These are phyloP conservation scores for Crassisporium funariophilum DNA, from an alignment of 768 basidiomycete genomes.

Conservation along the genomic window DNA sequence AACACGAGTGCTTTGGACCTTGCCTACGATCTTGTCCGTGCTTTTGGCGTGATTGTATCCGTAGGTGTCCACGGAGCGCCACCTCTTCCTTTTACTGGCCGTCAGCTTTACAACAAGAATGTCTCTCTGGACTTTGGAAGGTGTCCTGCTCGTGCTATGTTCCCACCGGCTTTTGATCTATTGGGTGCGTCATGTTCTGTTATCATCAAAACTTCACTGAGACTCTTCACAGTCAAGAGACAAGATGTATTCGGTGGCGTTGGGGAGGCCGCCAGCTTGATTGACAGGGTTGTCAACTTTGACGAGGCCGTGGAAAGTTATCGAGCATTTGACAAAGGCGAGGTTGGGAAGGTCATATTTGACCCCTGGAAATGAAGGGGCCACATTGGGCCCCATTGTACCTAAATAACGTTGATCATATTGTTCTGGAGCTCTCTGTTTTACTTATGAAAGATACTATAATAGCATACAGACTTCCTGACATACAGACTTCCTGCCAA, in stretches of 20 bases:
- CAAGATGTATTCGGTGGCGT: constrained; percentile 78
- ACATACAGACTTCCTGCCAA: too few relatives aligned
- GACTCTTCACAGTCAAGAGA: constrained; percentile 46
- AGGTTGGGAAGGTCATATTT: constrained; percentile 76
- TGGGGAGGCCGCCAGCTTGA: constrained; percentile 59
- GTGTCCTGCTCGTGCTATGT: constrained; percentile 79
- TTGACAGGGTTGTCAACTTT: constrained; percentile 68
- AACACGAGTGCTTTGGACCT: constrained; percentile 63
- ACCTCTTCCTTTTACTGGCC: constrained; percentile 56
- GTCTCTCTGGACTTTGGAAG: constrained; percentile 80
- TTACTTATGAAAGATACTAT: too few relatives aligned
- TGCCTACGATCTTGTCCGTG: constrained; percentile 69
- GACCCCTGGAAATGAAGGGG: constrained; percentile 73
- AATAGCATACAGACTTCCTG: too few relatives aligned
- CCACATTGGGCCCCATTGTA: too few relatives aligned
- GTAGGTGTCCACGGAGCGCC: constrained; percentile 70
- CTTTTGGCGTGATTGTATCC: constrained; percentile 75
- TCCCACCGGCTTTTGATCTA: constrained; percentile 69
- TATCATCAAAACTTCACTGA: background rate
- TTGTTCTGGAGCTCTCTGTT: too few relatives aligned
- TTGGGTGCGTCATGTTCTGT: constrained; percentile 38
- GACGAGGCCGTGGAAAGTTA: constrained; percentile 60
- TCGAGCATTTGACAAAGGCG: constrained; percentile 68
- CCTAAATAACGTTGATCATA: too few relatives aligned
- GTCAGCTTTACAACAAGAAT: constrained; percentile 73